Percentiles rank a stretch among this genome's conserved stretches.
These are phyloP conservation scores for Quercus alba DNA, from an alignment of 306 rosid species.

Conservation along the genomic window DNA sequence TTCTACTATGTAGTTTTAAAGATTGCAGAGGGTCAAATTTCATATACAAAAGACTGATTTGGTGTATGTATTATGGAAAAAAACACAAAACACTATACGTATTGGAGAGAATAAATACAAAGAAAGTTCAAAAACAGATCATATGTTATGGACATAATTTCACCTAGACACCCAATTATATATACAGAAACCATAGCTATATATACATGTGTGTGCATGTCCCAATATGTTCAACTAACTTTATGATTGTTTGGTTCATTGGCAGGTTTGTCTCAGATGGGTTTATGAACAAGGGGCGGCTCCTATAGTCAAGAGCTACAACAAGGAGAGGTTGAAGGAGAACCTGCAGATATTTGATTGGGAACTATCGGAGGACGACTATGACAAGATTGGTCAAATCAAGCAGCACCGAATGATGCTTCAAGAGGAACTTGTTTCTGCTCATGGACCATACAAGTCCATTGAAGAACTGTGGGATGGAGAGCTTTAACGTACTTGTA, in stretches of 20 bases:
- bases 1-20: neutral
- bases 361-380: neutral
- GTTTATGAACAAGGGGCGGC: neutral
- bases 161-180: neutral
- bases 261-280: conserved; percentile 3
- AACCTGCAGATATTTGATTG: neutral
- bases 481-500: neutral
- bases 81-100: too few species aligned
- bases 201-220: neutral
- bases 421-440: neutral
- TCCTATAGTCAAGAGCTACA: neutral
- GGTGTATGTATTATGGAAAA: too few species aligned
- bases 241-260: neutral
- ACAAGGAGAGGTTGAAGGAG: conserved; percentile 1
- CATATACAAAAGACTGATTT: too few species aligned
- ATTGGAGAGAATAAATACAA: too few species aligned
- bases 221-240: neutral
- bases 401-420: neutral
- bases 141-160: neutral
- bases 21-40: neutral
- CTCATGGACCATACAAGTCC: neutral
- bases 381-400: neutral
- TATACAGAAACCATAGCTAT: neutral
- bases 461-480: neutral
- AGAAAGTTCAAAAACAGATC: neutral